Evolutionary conservation across 2,329 filamentous ascomycete species (phyloP).

Genomic region (Fusarium aywerte): DNA sequence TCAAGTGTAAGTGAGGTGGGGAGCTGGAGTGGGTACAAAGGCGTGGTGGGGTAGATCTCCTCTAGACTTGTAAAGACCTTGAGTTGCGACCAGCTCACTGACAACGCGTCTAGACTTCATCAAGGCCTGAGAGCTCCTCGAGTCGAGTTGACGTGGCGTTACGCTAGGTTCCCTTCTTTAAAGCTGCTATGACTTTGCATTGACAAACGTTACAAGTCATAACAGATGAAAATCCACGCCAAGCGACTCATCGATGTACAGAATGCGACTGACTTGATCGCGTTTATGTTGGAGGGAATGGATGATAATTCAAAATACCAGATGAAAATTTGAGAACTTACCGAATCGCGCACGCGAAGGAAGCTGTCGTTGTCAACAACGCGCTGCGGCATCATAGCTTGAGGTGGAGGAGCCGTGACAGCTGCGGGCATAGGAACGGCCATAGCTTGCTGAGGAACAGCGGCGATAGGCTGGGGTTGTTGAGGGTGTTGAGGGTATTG

Average conservation of each 20-base stretch:
- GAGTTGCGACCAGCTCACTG: constrained; percentile 25
- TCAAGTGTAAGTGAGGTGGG: constrained; percentile 21
- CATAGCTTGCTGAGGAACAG: constrained; percentile 54
- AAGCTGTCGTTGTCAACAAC: constrained; percentile 79
- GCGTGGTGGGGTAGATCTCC: constrained; percentile 40
- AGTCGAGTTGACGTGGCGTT: background rate
- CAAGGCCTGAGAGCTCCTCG: background rate
- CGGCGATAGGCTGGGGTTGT: constrained; percentile 46
- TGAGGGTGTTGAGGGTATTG: constrained; percentile 37
- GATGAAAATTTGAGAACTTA: constrained; percentile 61
- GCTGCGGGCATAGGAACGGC: constrained; percentile 49
- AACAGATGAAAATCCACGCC: background rate
- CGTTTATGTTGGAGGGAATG: background rate
- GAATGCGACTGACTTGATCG: background rate
- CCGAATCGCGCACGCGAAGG: constrained; percentile 81
- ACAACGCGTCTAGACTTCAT: constrained; percentile 25
- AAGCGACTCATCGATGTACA: background rate
- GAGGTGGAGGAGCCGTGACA: constrained; percentile 34
- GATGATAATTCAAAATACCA: constrained; percentile 1
- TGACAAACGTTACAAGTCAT: background rate
- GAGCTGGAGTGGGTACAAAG: constrained; percentile 28
- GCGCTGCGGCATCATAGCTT: constrained; percentile 45
- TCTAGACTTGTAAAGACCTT: constrained; percentile 4
- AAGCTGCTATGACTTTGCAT: background rate
- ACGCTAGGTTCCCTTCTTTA: background rate